A percentile compares a stretch with the other conserved stretches of the same genome.
Evolutionary conservation across 2,329 filamentous ascomycete species (phyloP).

Genomic region (Zymoseptoria crescenta): DNA sequence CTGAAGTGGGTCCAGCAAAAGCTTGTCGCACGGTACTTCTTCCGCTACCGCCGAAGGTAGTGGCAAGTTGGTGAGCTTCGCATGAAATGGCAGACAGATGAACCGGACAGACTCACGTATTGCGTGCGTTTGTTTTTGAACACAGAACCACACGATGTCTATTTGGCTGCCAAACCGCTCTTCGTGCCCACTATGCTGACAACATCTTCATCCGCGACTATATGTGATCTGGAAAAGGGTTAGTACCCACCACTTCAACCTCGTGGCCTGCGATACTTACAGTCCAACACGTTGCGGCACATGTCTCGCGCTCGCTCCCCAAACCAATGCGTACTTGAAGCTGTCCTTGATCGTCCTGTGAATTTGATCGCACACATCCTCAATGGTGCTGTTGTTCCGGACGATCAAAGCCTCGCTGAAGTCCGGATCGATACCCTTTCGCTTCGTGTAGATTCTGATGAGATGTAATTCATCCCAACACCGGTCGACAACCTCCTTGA

Average conservation of each 20-base stretch:
- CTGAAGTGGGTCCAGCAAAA: background rate
- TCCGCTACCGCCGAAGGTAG: no score
- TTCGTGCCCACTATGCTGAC: constrained; percentile 52
- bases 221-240: constrained; percentile 47
- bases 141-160: background rate
- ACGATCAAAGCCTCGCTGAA: constrained; percentile 92
- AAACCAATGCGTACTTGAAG: constrained; percentile 97
- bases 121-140: background rate
- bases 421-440: constrained; percentile 82
- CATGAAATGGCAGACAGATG: background rate
- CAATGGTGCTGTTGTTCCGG: constrained; percentile 75
- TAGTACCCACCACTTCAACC: background rate
- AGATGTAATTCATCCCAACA: constrained; percentile 90
- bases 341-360: constrained; percentile 93
- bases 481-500: constrained; percentile 85
- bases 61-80: background rate
- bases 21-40: background rate
- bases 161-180: constrained; percentile 26
- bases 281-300: constrained; percentile 88
- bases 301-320: constrained; percentile 93
- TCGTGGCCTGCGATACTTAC: constrained; percentile 17
- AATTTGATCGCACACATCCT: constrained; percentile 94
- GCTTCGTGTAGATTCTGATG: constrained; percentile 91
- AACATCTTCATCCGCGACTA: constrained; percentile 63
- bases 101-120: background rate